Evolutionary conservation across 2,329 filamentous ascomycete genomes (phyloP).

Genomic region (Neonectria faginata): DNA sequence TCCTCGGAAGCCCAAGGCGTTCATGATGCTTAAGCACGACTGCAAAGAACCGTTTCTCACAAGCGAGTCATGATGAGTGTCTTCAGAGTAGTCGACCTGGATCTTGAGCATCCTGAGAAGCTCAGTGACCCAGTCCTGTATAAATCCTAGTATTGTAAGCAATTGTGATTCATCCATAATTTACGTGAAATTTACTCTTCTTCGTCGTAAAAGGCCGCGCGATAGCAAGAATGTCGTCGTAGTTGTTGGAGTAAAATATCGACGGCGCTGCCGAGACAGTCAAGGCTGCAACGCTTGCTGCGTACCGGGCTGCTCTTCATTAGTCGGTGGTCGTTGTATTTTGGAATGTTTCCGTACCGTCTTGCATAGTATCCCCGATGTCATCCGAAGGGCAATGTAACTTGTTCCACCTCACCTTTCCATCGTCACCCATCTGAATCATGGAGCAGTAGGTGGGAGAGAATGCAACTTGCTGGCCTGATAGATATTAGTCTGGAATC

Average conservation of each 20-base stretch:
- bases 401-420: conserved; percentile 69
- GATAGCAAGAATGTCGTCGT: conserved; percentile 79
- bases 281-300: conserved; percentile 71
- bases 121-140: conserved; percentile 72
- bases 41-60: conserved; percentile 80
- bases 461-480: conserved; percentile 69
- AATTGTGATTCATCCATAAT: no score
- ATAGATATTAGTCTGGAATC: conserved; percentile 29
- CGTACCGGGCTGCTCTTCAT: conserved; percentile 60
- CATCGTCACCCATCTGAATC: conserved; percentile 68
- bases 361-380: conserved; percentile 60
- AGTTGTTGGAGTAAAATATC: conserved; percentile 61
- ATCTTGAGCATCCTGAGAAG: conserved; percentile 77
- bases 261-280: conserved; percentile 63
- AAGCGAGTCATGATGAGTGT: conserved; percentile 77
- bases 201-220: conserved; percentile 62
- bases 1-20: conserved; percentile 79
- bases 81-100: conserved; percentile 84
- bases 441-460: conserved; percentile 72
- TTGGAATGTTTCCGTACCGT: conserved; percentile 54
- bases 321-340: conserved; percentile 17
- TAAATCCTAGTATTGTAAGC: conserved; percentile 61
- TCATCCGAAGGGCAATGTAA: conserved; percentile 63
- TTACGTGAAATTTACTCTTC: conserved; percentile 44
- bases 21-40: conserved; percentile 81